These are phyloP conservation scores for Aureobasidium musti DNA, from an alignment of 2,329 filamentous ascomycete species.

Conservation along the genomic window DNA sequence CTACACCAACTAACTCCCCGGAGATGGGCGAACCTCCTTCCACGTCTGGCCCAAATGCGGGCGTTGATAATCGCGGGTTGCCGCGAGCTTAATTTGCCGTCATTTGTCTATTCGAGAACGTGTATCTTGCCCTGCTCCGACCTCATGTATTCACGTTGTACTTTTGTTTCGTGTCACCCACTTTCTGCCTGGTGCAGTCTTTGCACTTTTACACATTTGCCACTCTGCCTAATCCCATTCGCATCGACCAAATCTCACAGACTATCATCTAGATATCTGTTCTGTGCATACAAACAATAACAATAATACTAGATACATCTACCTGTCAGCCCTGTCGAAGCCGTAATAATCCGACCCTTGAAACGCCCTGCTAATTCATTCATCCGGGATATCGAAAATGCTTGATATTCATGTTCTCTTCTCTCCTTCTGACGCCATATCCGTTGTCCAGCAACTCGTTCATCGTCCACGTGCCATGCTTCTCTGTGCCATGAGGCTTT, in stretches of 20 bases:
- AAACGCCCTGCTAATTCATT: slow-evolving; percentile 18
- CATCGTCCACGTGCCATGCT: slow-evolving; percentile 29
- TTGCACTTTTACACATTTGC: no score
- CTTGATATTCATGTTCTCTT: not conserved
- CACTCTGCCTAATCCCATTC: no score
- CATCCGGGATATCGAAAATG: slow-evolving; percentile 7
- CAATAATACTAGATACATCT: not conserved
- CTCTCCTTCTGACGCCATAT: not conserved
- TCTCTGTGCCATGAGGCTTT: slow-evolving; percentile 69
- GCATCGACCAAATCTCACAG: no score
- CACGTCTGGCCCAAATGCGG: not conserved
- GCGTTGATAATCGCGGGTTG: slow-evolving; percentile 10
- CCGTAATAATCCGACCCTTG: not conserved
- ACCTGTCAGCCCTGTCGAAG: not conserved
- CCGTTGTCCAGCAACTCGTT: slow-evolving; percentile 19
- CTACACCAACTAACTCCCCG: not conserved
- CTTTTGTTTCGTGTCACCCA: no score
- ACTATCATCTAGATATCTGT: not conserved
- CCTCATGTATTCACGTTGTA: no score
- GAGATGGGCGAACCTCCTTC: slow-evolving; percentile 9
- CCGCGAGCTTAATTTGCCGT: slow-evolving; percentile 13
- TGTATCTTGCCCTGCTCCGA: no score
- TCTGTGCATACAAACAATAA: not conserved
- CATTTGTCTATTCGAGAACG: no score
- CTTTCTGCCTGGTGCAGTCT: no score